Evolutionary conservation across 208 protist genomes (phyloP).

Genomic region (Leishmania mexicana): DNA sequence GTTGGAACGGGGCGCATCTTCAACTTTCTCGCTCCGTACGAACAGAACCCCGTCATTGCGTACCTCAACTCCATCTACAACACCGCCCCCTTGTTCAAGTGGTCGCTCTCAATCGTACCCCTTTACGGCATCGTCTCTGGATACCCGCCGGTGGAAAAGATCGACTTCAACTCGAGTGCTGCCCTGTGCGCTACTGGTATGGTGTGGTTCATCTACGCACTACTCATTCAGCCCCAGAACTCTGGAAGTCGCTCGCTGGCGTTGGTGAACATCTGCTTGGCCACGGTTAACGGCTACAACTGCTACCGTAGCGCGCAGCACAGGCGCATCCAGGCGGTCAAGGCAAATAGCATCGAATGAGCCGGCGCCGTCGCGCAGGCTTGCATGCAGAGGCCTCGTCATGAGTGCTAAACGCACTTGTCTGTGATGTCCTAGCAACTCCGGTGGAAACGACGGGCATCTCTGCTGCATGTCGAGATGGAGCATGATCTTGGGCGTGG

Average conservation of each 20-base stretch:
- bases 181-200: conserved; percentile 77
- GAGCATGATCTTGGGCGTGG: not conserved
- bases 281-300: conserved; percentile 87
- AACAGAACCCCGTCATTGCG: conserved; percentile 64
- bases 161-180: conserved; percentile 89
- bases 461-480: not conserved
- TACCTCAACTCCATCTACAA: conserved; percentile 92
- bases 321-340: conserved; percentile 30
- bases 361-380: not conserved
- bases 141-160: conserved; percentile 82
- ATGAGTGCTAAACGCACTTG: not conserved
- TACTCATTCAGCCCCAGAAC: conserved; percentile 90
- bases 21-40: conserved; percentile 74
- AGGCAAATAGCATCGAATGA: conserved; percentile 29
- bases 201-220: conserved; percentile 88
- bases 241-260: conserved; percentile 84
- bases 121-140: conserved; percentile 85
- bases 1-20: conserved; percentile 79
- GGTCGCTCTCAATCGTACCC: conserved; percentile 86
- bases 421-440: not conserved
- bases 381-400: not conserved
- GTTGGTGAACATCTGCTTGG: conserved; percentile 82
- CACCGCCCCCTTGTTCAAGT: conserved; percentile 85
- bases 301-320: conserved; percentile 69
- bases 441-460: not conserved